Conservation (phyloP, 2,329 filamentous ascomycete species). For the Colletotrichum noveboracense region DNA sequence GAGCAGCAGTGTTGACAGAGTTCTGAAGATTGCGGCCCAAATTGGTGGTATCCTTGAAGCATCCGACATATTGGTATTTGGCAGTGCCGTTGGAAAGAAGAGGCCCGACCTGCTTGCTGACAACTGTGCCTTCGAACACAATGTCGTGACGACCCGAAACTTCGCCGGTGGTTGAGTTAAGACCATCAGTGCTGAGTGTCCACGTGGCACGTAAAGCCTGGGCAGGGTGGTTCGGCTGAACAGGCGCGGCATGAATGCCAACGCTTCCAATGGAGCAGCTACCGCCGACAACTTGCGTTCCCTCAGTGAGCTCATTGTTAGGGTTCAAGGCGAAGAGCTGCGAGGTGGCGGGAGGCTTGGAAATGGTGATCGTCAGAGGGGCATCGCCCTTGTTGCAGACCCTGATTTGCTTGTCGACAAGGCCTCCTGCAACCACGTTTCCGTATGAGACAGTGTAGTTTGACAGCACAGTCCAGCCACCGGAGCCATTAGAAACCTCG, state of each 20-base stretch:
- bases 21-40: constrained; percentile 35
- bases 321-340: constrained; percentile 38
- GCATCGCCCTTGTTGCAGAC: constrained; percentile 43
- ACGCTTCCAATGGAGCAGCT: constrained; percentile 34
- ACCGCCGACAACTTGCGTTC: constrained; percentile 34
- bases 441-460: constrained; percentile 34
- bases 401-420: constrained; percentile 32
- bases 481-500: constrained; percentile 36
- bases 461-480: constrained; percentile 29
- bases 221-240: constrained; percentile 33
- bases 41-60: constrained; percentile 38
- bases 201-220: constrained; percentile 35
- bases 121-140: constrained; percentile 34
- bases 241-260: constrained; percentile 32
- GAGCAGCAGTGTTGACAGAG: constrained; percentile 28
- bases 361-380: constrained; percentile 39
- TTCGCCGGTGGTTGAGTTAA: constrained; percentile 26
- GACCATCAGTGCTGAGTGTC: constrained; percentile 47
- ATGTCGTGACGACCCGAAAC: constrained; percentile 42
- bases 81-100: constrained; percentile 33
- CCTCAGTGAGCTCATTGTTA: constrained; percentile 36
- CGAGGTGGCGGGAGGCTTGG: constrained; percentile 36
- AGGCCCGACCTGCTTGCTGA: constrained; percentile 39
- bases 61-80: constrained; percentile 40
- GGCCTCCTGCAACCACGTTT: constrained; percentile 33